Evolutionary conservation across 208 protist species (phyloP).

Genomic region (Blechomonas ayalai): DNA sequence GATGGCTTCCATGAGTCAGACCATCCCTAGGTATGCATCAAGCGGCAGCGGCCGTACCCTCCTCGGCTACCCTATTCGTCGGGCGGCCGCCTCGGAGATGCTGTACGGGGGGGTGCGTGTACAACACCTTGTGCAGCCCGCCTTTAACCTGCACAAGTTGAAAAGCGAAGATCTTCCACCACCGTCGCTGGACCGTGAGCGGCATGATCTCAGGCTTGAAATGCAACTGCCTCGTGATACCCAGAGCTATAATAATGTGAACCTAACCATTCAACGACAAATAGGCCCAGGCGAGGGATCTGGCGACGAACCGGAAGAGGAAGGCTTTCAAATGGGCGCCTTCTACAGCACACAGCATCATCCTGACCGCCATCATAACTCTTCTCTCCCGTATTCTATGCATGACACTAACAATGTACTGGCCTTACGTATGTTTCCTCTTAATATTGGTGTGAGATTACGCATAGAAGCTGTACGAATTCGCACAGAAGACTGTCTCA

Average conservation of each 20-base stretch:
- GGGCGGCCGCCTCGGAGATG: conserved; percentile 59
- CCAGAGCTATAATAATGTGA: conserved; percentile 17
- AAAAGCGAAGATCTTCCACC: conserved; percentile 54
- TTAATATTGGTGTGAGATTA: conserved; percentile 46
- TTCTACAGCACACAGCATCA: conserved; percentile 30
- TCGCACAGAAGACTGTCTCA: conserved; percentile 50
- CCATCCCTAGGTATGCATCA: too few relatives aligned
- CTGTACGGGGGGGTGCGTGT: conserved; percentile 76
- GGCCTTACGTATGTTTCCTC: conserved; percentile 48
- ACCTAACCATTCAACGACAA: conserved; percentile 24
- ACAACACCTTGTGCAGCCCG: conserved; percentile 31
- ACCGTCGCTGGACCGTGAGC: conserved; percentile 38
- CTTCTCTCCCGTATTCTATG: conserved; percentile 32
- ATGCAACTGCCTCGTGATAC: conserved; percentile 42
- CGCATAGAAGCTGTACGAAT: conserved; percentile 44
- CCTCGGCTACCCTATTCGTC: conserved; percentile 62
- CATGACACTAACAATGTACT: conserved; percentile 60
- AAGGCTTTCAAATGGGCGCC: conserved; percentile 27
- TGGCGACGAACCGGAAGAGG: conserved; percentile 1
- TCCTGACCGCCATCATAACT: conserved; percentile 53
- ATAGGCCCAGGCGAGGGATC: conserved; percentile 6
- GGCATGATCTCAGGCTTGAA: conserved; percentile 53
- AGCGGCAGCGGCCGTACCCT: too few relatives aligned
- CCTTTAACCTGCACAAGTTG: conserved; percentile 41
- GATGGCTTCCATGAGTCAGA: not conserved